Evolutionary conservation across 228 moss, liverwort and hornwort species (phyloP).

Genomic region (Sphagnum magellanicum): DNA sequence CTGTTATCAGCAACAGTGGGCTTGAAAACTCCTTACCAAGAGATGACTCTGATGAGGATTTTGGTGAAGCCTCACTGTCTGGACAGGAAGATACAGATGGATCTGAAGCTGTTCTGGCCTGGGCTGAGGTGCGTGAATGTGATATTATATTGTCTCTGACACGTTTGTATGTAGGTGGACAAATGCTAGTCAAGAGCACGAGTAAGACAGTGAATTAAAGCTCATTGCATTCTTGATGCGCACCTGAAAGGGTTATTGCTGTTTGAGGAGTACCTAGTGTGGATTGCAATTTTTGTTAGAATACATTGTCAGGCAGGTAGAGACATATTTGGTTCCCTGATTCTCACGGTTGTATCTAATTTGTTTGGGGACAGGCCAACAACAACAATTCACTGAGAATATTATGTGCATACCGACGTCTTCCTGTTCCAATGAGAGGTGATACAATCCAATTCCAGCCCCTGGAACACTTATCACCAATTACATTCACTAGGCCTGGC

Average conservation of each 20-base stretch:
- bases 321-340: background rate
- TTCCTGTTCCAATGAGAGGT: conserved; percentile 59
- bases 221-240: background rate
- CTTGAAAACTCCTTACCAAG: conserved; percentile 78
- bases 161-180: background rate
- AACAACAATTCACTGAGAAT: conserved; percentile 86
- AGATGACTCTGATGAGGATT: conserved; percentile 89
- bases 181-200: background rate
- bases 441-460: conserved; percentile 63
- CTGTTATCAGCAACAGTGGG: conserved; percentile 20
- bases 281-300: too few relatives aligned
- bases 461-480: conserved; percentile 65
- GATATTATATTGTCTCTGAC: background rate
- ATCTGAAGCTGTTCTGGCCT: conserved; percentile 74
- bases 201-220: background rate
- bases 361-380: conserved; percentile 46
- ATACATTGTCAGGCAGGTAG: too few relatives aligned
- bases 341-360: background rate
- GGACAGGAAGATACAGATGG: conserved; percentile 69
- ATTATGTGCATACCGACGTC: conserved; percentile 79
- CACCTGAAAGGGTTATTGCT: too few relatives aligned
- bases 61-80: conserved; percentile 62
- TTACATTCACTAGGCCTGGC: conserved; percentile 51
- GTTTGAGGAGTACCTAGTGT: too few relatives aligned
- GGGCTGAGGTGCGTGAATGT: conserved; percentile 71